Evolutionary conservation across 495 filamentous ascomycete species (phyloP).

Genomic region (Polyplosphaeria fusca): DNA sequence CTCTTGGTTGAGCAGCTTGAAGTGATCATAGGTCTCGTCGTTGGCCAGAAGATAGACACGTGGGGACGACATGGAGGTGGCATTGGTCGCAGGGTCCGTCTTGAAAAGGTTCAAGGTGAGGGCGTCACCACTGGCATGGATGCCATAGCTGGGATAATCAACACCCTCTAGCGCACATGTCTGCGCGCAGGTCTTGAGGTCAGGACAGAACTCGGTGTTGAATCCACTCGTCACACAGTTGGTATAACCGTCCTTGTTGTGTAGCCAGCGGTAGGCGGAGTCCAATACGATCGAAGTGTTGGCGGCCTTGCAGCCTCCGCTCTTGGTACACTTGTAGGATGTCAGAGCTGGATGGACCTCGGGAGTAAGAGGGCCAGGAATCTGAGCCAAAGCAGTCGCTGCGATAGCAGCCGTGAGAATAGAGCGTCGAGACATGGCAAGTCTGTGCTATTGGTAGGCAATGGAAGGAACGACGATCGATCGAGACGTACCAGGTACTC

Average conservation of each 20-base stretch:
- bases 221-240: constrained; percentile 38
- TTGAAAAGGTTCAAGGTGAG: constrained; percentile 34
- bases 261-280: constrained; percentile 42
- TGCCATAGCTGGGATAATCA: constrained; percentile 35
- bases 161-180: constrained; percentile 43
- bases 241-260: constrained; percentile 42
- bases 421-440: not conserved
- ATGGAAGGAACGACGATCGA: not conserved
- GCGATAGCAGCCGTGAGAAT: constrained; percentile 1
- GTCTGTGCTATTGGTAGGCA: not conserved
- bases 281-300: constrained; percentile 53
- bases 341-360: constrained; percentile 50
- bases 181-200: constrained; percentile 41
- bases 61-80: constrained; percentile 42
- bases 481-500: not conserved
- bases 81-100: constrained; percentile 21
- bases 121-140: constrained; percentile 28
- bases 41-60: constrained; percentile 59
- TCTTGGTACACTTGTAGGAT: constrained; percentile 51
- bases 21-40: constrained; percentile 53
- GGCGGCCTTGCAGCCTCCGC: constrained; percentile 46
- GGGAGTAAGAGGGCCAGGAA: constrained; percentile 7
- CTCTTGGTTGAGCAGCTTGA: constrained; percentile 59
- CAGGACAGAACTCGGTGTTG: constrained; percentile 37
- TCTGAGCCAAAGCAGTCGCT: constrained; percentile 5